Base-by-base conservation (phyloP, 352 stramenopile species). In the Pythium brachiatum region DNA sequence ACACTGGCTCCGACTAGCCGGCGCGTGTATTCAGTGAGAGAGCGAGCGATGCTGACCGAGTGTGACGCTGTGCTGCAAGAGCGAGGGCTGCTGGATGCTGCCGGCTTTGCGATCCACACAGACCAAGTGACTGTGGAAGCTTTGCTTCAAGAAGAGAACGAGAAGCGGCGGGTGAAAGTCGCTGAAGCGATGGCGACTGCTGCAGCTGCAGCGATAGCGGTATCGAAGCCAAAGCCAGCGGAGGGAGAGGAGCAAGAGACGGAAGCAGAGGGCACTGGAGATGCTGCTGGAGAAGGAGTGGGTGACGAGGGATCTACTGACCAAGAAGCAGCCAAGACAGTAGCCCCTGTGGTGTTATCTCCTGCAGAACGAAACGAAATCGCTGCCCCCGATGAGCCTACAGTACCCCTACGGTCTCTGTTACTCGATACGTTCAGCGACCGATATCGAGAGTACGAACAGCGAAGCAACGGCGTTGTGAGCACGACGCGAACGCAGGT, bases 21-120 rank as follows among this genome's bases (percentile, higher is more conserved):
- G 0, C 60, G 68, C 18, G 57, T 89, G 36, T 91, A 89, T 69
- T 89, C 79, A n/a, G 65, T 57, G 20, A 72, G 82, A 13, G 82
- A 91, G 56, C 75, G 72, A 27, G 75, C 62, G 15, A 75, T 73
- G 34, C 60, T 90, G 18, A 41, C 1, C n/a, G 66, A 68, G 48
- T 66, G 47, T 15, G 66, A 73, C 58, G 52, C 57, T 0, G 48
- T 60, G 18, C 34, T 73, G 20, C 34, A 38, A 5, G 66, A 73
- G 9, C 38, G 13, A 41, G 66, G 66, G 0, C 47, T 60, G 1
- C 32, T 36, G 13, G 59, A 67, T 16, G 20, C 7, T 0, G 18
- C 18, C 0, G 32, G 31, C 0, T 60, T 53, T 16, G 13, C 18
- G 20, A 48, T 48, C 8, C 20, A 48, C 41, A 16, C n/a, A 15